Percentiles rank a stretch among this genome's conserved stretches.
These are phyloP conservation scores for Naematelia encephala DNA, from an alignment of 768 basidiomycete genomes.

Conservation along the genomic window DNA sequence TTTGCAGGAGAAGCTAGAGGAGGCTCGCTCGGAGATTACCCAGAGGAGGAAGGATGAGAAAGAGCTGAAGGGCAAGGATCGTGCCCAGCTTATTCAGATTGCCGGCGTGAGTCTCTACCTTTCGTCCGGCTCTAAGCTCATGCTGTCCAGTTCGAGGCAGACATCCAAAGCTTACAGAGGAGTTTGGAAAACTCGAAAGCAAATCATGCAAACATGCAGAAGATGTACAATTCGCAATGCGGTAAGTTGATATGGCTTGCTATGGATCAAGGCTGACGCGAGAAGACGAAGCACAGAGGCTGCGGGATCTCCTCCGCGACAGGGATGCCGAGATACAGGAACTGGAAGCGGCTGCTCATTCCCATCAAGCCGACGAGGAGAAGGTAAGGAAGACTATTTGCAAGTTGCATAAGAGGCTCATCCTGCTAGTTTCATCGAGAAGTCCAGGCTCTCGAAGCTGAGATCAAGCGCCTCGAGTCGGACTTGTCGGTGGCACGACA, in stretches of 20 bases:
- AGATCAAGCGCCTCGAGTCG: slow-evolving; percentile 64
- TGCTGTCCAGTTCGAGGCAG: slow-evolving; percentile 58
- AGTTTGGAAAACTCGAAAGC: slow-evolving; percentile 68
- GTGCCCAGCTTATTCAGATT: slow-evolving; percentile 46
- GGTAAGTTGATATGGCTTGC: slow-evolving; percentile 55
- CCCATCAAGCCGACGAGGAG: slow-evolving; percentile 63
- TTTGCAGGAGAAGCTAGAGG: slow-evolving; percentile 71
- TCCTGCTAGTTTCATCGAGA: slow-evolving; percentile 62
- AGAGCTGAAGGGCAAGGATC: slow-evolving; percentile 83
- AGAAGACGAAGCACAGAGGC: slow-evolving; percentile 71
- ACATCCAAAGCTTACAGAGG: slow-evolving; percentile 71
- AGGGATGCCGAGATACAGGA: slow-evolving; percentile 71
- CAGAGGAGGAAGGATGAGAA: slow-evolving; percentile 87
- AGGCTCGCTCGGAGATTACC: slow-evolving; percentile 69
- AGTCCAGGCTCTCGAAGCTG: slow-evolving; percentile 68
- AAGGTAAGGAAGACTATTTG: slow-evolving; percentile 32
- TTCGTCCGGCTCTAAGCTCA: slow-evolving; percentile 59
- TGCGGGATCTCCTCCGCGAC: slow-evolving; percentile 68
- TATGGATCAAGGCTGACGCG: slow-evolving; percentile 9
- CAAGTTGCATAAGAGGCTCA: slow-evolving; percentile 30
- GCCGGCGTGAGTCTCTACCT: slow-evolving; percentile 54
- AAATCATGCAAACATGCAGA: slow-evolving; percentile 72
- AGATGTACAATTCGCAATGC: slow-evolving; percentile 85
- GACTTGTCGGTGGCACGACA: slow-evolving; percentile 69
- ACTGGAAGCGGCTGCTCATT: slow-evolving; percentile 60